Base-by-base conservation (phyloP, 1,284 basidiomycete genomes). In the Golubevia pallescens region DNA sequence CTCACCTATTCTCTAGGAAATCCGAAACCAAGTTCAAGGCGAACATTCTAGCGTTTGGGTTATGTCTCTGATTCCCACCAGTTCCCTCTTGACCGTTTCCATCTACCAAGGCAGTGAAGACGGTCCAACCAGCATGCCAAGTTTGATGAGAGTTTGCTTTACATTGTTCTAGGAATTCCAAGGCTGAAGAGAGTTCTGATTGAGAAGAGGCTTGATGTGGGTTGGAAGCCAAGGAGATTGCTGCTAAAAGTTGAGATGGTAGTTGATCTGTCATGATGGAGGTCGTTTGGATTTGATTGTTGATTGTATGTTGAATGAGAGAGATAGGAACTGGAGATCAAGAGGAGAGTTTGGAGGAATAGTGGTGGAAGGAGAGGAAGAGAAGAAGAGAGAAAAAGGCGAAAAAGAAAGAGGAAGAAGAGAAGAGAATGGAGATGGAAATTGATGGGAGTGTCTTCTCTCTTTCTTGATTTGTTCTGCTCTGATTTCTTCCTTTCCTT, bases 11-110 rank as follows among this genome's bases (percentile, higher is more conserved):
- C 77, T 93, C 92, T 68, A 95, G 88, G 80, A 93, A 93, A 63
- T 94, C 93, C 70, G 94, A 93, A 66, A 96, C 86, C 65, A 96
- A 90, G 68, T 93, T 90, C 73, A 96, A 87, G 23, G 92, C 93
- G 86, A 93, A 95, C 87, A 95, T 92, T 65, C 94, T 89, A 53
- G 90, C 92, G 78, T 94, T 90, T 57, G 90, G 86, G 21, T 90
- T 90, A 85, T 93, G 90, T 86, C 91, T 92, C 8, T 62, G 60
- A 19, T 57, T 58, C 42, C 58, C 61, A 77, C 90, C 88, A 34
- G 86, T 76, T 32, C 90, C 90, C 73, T 90, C 89, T 32, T 89
- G 77, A 58, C 88, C 88, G 53, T 87, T 85, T 74, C 91, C 91
- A 16, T 92, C 87, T n/a, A 61, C 65, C 32, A 74, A 66, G 7